Percentiles rank a stretch among this genome's conserved stretches.
These are phyloP conservation scores for Cyclostephanos invisitatus DNA, from an alignment of 108 stramenopile species.

Conservation along the genomic window DNA sequence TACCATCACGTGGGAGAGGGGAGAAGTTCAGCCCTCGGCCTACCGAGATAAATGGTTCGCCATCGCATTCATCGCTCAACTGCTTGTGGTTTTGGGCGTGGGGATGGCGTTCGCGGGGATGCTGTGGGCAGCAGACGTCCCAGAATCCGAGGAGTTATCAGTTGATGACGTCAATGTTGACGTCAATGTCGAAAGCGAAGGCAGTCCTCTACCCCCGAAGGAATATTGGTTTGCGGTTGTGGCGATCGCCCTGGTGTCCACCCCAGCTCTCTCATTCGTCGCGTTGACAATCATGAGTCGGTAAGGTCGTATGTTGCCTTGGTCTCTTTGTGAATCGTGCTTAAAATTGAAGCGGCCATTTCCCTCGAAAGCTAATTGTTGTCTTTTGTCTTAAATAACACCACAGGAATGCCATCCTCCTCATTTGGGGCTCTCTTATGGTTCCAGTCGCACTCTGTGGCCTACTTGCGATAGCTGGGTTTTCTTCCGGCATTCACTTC, in stretches of 20 bases:
- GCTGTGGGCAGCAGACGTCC: background rate
- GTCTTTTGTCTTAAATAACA: background rate
- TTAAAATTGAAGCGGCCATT: conserved; percentile 2
- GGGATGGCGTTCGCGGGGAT: conserved; percentile 9
- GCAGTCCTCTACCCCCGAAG: background rate
- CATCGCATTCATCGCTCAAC: conserved; percentile 50
- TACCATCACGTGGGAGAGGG: conserved; percentile 38
- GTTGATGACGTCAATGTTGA: background rate
- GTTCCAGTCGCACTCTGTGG: conserved; percentile 18
- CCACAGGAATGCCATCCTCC: conserved; percentile 22
- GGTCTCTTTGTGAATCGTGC: background rate
- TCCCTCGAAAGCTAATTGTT: background rate
- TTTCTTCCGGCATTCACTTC: background rate
- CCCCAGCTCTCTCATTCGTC: conserved; percentile 8
- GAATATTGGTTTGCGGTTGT: conserved; percentile 8
- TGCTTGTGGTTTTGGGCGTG: conserved; percentile 18
- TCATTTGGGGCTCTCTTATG: conserved; percentile 31
- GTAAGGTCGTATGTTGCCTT: background rate
- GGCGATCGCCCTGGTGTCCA: background rate
- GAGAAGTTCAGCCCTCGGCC: conserved; percentile 41
- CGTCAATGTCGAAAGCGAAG: background rate
- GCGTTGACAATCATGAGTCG: conserved; percentile 8
- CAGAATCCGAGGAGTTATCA: background rate
- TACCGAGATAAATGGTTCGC: conserved; percentile 62
- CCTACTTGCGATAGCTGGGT: conserved; percentile 8